Base-by-base conservation (phyloP, 2,329 filamentous ascomycete genomes). In the Hawksworthiomyces lignivorus region DNA sequence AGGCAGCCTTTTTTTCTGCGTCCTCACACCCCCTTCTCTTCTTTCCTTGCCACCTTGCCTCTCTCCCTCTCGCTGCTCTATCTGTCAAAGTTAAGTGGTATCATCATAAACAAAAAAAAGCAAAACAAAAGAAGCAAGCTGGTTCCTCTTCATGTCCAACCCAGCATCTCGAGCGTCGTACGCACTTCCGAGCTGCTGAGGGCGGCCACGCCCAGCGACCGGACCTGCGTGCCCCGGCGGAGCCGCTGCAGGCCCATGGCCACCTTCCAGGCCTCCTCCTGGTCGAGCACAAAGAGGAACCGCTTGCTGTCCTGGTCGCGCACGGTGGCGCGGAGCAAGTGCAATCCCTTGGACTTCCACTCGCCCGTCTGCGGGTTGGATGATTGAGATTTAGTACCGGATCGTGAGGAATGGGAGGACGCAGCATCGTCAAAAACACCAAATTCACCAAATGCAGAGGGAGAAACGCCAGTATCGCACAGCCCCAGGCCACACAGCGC, bases 241-340 rank as follows among this genome's bases (percentile, higher is more conserved):
- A 84, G 59, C 33, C 73, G 68, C 56, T 80, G 75, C 51, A 84
- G 56, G 3, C 76, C 79, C 27, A 74, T 64, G 1, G 76, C 69
- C 19, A 84, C 64, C 68, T 84, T 84, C 80, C 80, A 84, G 21
- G 71, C 72, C 57, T 84, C 80, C 47, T 77, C 70, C 54, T 83
- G 77, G 30, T 69, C 66, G 26, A 84, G 62, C 9, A 84, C 69
- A 54, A 84, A 83, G 27, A 84, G 58, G 54, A 76, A 82, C 27
- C 77, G 69, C 61, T 80, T 81, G 32, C 76, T 77, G 46, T 82
- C 79, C 50, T 80, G 75, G 53, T 84, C 80, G 41, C 77, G 66
- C 44, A 83, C 68, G 12, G 72, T 80, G 18, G 78, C 80, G 38
- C 80, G 72, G 43, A 84, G 60, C 9, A 84, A 58, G 56, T 84